phyloP scores from a whole-genome alignment of 2,329 filamentous ascomycete species.

The Trichoderma semiorbis region DNA sequence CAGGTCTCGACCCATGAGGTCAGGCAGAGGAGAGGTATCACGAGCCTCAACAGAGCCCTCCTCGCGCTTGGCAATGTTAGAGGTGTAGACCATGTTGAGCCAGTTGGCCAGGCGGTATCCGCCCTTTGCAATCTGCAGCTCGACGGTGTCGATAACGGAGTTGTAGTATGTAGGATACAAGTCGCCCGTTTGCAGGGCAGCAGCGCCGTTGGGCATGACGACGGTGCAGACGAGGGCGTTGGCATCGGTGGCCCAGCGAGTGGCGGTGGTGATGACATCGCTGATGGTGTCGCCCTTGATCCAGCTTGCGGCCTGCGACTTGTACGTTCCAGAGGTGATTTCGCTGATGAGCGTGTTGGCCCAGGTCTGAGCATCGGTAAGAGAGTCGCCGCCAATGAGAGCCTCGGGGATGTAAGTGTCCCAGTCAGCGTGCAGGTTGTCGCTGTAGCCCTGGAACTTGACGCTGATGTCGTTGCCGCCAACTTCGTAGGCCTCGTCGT shows the following conservation, averaged over 20 bases:
- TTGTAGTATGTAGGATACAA: conserved; percentile 40
- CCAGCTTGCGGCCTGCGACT: conserved; percentile 35
- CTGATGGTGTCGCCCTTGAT: conserved; percentile 33
- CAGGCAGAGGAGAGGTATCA: conserved; percentile 16
- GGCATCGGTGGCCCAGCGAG: conserved; percentile 40
- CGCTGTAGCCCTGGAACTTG: conserved; percentile 45
- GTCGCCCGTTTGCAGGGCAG: conserved; percentile 38
- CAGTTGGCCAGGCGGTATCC: conserved; percentile 37
- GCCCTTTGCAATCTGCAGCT: conserved; percentile 44
- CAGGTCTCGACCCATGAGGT: conserved; percentile 25
- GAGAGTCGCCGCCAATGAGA: conserved; percentile 35
- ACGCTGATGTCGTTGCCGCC: conserved; percentile 55
- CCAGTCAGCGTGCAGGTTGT: conserved; percentile 61
- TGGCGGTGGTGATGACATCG: conserved; percentile 32
- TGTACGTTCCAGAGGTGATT: conserved; percentile 38
- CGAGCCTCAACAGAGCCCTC: neutral
- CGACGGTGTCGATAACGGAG: conserved; percentile 37
- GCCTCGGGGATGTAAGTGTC: conserved; percentile 55
- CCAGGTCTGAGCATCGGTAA: conserved; percentile 38
- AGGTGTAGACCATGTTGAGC: conserved; percentile 28
- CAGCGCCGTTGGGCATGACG: conserved; percentile 37
- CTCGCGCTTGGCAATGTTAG: conserved; percentile 21
- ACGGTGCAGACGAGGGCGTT: conserved; percentile 43
- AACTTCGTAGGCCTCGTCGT: conserved; percentile 48
- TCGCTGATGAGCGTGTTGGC: conserved; percentile 32